These are phyloP conservation scores for Austroboletus niveus DNA, from an alignment of 1,284 basidiomycete species.

Conservation along the genomic window DNA sequence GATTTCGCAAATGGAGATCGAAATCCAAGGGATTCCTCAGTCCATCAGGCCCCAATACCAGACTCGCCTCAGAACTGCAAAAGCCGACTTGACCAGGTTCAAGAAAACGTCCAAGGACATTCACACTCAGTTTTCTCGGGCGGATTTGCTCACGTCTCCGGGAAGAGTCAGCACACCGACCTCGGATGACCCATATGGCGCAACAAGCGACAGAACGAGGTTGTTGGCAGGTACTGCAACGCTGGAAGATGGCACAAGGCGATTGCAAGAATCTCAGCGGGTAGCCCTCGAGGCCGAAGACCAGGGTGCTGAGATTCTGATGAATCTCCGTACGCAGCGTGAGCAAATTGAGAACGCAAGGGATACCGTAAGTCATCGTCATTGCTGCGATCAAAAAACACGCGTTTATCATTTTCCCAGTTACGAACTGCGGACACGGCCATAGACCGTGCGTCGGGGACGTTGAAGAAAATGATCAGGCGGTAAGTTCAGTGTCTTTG, in stretches of 20 bases:
- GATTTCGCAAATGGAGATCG: slow-evolving; percentile 99
- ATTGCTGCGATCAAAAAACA: not conserved
- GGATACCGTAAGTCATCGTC: slow-evolving; percentile 65
- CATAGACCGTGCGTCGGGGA: slow-evolving; percentile 72
- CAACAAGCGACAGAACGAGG: slow-evolving; percentile 68
- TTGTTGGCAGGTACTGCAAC: slow-evolving; percentile 73
- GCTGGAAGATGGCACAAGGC: slow-evolving; percentile 75
- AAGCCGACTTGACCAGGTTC: slow-evolving; percentile 68
- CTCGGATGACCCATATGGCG: slow-evolving; percentile 79
- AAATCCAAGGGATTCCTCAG: slow-evolving; percentile 94
- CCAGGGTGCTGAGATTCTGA: slow-evolving; percentile 89
- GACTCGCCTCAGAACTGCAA: slow-evolving; percentile 68
- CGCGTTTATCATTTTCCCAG: slow-evolving; percentile 35
- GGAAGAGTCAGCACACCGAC: slow-evolving; percentile 46
- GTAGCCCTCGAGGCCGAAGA: slow-evolving; percentile 96
- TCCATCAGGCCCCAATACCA: slow-evolving; percentile 77
- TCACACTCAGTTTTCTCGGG: slow-evolving; percentile 55
- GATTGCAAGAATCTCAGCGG: slow-evolving; percentile 88
- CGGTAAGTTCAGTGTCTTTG: slow-evolving; percentile 44
- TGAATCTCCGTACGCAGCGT: slow-evolving; percentile 83
- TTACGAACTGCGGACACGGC: slow-evolving; percentile 67
- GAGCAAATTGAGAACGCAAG: slow-evolving; percentile 96
- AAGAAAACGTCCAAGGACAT: slow-evolving; percentile 77
- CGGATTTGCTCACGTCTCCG: slow-evolving; percentile 55
- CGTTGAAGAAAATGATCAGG: slow-evolving; percentile 75